Evolutionary conservation across 1,139 yeast species (phyloP).

Genomic region (Geotrichum reessii): DNA sequence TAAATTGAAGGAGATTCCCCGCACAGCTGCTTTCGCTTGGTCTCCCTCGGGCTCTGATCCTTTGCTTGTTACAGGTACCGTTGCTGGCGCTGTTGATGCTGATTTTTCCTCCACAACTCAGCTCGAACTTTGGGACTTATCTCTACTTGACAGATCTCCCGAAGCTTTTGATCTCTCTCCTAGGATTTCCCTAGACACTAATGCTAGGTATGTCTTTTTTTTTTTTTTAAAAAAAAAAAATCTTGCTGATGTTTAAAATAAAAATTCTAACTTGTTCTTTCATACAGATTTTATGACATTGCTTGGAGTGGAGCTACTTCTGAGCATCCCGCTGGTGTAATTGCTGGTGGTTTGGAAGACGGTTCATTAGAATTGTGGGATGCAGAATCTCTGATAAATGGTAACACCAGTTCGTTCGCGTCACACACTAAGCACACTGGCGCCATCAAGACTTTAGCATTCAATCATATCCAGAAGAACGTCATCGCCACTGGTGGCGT

Average conservation of each 20-base stretch:
- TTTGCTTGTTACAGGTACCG: conserved; percentile 79
- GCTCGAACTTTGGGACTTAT: conserved; percentile 72
- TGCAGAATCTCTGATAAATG: conserved; percentile 36
- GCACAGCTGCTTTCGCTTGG: conserved; percentile 96
- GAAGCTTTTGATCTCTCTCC: conserved; percentile 41
- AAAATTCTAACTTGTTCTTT: neutral
- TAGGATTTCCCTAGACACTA: conserved; percentile 50
- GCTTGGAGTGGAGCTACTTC: conserved; percentile 76
- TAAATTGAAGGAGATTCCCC: conserved; percentile 72
- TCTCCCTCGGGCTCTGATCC: conserved; percentile 67
- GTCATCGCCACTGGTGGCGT: conserved; percentile 83
- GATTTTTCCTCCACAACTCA: conserved; percentile 73
- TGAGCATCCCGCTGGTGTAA: conserved; percentile 49
- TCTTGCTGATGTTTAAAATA: neutral
- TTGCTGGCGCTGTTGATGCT: conserved; percentile 90
- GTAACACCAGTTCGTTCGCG: conserved; percentile 22
- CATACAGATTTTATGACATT: conserved; percentile 59
- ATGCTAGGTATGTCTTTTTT: conserved; percentile 30
- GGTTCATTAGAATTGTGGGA: conserved; percentile 80
- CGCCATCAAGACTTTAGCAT: conserved; percentile 66
- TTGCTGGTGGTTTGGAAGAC: conserved; percentile 88
- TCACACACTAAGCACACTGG: conserved; percentile 58
- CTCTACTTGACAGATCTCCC: conserved; percentile 43
- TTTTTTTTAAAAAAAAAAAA: no score
- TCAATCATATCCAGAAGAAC: conserved; percentile 68